phyloP scores from a whole-genome alignment of 306 rosid species.

The Lablab purpureus region DNA sequence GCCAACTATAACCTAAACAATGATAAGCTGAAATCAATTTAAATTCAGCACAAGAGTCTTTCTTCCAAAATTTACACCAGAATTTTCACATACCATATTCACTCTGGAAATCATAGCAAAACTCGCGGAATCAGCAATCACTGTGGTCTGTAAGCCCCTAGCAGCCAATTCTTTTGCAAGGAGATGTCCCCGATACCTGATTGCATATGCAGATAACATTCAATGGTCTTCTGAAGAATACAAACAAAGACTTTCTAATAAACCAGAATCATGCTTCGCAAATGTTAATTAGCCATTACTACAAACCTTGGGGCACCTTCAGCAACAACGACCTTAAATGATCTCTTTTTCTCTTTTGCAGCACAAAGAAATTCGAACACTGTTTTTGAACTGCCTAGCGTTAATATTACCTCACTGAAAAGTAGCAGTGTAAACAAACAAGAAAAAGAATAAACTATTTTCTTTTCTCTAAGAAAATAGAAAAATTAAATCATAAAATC shows the following conservation, averaged over 20 bases:
- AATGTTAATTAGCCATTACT: slow-evolving; percentile 35
- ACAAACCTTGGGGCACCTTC: slow-evolving; percentile 99
- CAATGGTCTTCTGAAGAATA: slow-evolving; percentile 12
- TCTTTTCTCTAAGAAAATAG: slow-evolving; percentile 17
- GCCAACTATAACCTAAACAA: slow-evolving; percentile 91
- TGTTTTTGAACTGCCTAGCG: slow-evolving; percentile 96
- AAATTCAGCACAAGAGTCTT: slow-evolving; percentile 25
- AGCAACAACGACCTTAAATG: slow-evolving; percentile 89
- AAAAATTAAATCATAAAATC: slow-evolving; percentile 22
- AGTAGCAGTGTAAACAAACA: slow-evolving; percentile 34
- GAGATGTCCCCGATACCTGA: slow-evolving; percentile 91
- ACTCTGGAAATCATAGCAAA: slow-evolving; percentile 92
- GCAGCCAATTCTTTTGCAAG: slow-evolving; percentile 84
- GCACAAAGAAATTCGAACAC: slow-evolving; percentile 95
- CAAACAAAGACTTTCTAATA: slow-evolving; percentile 34
- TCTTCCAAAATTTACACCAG: slow-evolving; percentile 14
- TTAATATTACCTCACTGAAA: slow-evolving; percentile 95
- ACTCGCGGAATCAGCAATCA: slow-evolving; percentile 86
- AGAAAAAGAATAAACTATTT: slow-evolving; percentile 3
- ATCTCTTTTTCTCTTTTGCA: slow-evolving; percentile 95
- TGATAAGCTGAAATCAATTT: slow-evolving; percentile 40
- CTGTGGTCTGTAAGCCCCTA: slow-evolving; percentile 83
- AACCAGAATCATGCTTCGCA: slow-evolving; percentile 12
- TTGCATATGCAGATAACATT: slow-evolving; percentile 25
- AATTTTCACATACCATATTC: slow-evolving; percentile 76